phyloP scores from a whole-genome alignment of 257 asterid genomes.

The Petunia secreta region DNA sequence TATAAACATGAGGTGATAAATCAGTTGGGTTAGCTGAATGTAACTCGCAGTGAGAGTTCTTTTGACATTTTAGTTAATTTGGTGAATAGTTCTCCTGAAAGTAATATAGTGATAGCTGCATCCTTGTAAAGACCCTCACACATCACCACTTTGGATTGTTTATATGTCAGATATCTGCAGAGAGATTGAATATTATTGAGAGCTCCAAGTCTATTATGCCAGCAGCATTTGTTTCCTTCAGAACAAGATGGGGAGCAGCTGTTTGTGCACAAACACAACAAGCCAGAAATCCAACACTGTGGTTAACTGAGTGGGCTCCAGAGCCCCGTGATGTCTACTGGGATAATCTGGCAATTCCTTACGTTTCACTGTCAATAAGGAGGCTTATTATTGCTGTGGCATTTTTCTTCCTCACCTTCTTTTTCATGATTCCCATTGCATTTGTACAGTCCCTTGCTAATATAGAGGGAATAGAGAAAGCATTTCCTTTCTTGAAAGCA shows the following conservation, averaged over 20 bases:
- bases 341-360: conserved; percentile 87
- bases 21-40: conserved; percentile 5
- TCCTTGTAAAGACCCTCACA: not conserved
- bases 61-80: not conserved
- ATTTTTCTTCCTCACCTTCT: conserved; percentile 91
- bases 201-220: conserved; percentile 72
- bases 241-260: conserved; percentile 93
- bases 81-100: not conserved
- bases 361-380: conserved; percentile 75
- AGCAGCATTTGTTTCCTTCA: conserved; percentile 89
- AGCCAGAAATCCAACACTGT: conserved; percentile 79
- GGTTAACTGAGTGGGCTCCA: conserved; percentile 95
- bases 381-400: conserved; percentile 73
- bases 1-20: not conserved
- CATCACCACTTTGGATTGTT: not conserved
- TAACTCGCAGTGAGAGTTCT: not conserved
- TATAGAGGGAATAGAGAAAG: conserved; percentile 74
- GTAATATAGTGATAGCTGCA: not conserved
- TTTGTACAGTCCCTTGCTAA: conserved; percentile 89
- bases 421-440: conserved; percentile 87
- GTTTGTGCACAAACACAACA: conserved; percentile 94
- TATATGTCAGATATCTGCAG: conserved; percentile 65
- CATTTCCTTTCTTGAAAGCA: conserved; percentile 61
- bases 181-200: conserved; percentile 60
- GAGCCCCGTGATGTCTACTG: conserved; percentile 92